Conservation (phyloP, 139 green algal species). For the Marvania coccoides region DNA sequence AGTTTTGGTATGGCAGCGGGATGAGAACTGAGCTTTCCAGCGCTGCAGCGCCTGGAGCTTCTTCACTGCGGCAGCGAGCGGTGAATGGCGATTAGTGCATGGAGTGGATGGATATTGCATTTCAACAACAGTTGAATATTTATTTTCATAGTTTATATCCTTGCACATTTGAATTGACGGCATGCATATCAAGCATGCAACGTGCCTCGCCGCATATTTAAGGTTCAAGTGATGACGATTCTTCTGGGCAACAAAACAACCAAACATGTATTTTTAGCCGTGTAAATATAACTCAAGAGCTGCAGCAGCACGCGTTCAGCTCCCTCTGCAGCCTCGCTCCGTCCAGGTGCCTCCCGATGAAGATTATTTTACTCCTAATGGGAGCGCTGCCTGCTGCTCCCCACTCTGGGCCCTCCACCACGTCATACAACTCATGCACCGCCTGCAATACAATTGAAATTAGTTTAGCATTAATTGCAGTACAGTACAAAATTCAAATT, state of each 20-base stretch:
- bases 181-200: background rate
- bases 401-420: conserved; percentile 49
- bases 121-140: background rate
- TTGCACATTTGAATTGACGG: background rate
- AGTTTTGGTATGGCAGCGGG: too few relatives aligned
- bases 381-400: conserved; percentile 1
- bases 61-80: too few relatives aligned
- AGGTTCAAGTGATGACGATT: too few relatives aligned
- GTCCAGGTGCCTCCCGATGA: conserved; percentile 58
- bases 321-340: background rate
- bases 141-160: background rate
- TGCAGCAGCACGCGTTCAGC: background rate
- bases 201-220: too few relatives aligned
- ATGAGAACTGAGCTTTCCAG: too few relatives aligned
- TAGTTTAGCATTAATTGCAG: too few relatives aligned
- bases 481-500: too few relatives aligned
- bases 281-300: background rate
- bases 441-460: conserved; percentile 59
- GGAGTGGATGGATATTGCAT: background rate
- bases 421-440: conserved; percentile 77
- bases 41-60: background rate
- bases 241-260: too few relatives aligned
- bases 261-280: too few relatives aligned
- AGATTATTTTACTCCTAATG: conserved; percentile 35
- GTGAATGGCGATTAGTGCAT: too few relatives aligned